Percentiles rank a stretch among this genome's conserved stretches.
phyloP scores from a whole-genome alignment of 2,329 filamentous ascomycete species.

The Exophiala xenobiotica region DNA sequence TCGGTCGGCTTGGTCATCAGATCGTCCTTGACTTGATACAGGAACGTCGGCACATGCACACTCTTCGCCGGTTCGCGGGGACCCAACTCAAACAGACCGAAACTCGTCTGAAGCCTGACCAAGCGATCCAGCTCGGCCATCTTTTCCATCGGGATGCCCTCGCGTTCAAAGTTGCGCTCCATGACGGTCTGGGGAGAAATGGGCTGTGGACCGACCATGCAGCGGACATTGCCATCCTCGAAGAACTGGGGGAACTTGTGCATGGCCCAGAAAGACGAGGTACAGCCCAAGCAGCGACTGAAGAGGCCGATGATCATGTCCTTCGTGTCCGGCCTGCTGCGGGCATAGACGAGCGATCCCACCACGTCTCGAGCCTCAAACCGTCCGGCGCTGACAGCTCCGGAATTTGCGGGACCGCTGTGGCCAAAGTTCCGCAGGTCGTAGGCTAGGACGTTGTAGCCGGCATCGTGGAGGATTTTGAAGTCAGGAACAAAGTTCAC shows the following conservation, averaged over 20 bases:
- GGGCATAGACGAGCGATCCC: background rate
- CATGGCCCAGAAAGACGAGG: conserved; percentile 1
- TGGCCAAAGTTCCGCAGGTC: conserved; percentile 2
- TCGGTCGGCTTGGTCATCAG: background rate
- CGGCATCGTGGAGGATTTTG: conserved; percentile 3
- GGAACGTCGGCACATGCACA: background rate
- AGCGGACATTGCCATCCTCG: background rate
- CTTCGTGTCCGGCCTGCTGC: background rate
- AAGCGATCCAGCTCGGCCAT: background rate
- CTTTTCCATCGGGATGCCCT: background rate
- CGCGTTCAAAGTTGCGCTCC: background rate
- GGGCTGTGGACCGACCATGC: background rate
- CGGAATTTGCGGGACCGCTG: background rate
- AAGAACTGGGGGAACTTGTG: background rate
- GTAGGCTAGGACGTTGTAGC: conserved; percentile 1
- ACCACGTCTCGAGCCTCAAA: conserved; percentile 1
- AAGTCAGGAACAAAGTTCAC: conserved; percentile 3
- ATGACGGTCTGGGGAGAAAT: background rate
- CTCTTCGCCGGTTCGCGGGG: background rate
- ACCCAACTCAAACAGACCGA: background rate
- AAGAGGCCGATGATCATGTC: conserved; percentile 1
- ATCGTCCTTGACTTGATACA: conserved; percentile 5
- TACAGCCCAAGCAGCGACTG: background rate
- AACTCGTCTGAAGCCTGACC: background rate
- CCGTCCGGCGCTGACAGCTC: background rate